Percentiles rank a stretch among this genome's conserved stretches.
Conservation (phyloP, 2,329 filamentous ascomycete species). For the Domatiomyces catenatus region DNA sequence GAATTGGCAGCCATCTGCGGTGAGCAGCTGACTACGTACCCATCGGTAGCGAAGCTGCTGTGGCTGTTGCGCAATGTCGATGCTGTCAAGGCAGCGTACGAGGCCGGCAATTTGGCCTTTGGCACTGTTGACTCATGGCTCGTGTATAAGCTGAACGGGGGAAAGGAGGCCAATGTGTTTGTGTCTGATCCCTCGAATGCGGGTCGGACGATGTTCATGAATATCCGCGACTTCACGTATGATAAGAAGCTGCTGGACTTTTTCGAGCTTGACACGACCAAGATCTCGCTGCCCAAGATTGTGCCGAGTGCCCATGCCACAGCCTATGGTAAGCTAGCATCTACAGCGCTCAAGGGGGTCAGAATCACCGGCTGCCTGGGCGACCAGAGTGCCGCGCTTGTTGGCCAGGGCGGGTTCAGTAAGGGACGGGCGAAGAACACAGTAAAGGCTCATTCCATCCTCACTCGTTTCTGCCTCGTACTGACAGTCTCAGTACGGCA, state of each 20-base stretch:
- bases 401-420: conserved; percentile 62
- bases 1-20: conserved; percentile 50
- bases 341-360: conserved; percentile 46
- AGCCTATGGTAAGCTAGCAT: conserved; percentile 47
- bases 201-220: conserved; percentile 74
- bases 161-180: conserved; percentile 40
- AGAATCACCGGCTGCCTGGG: conserved; percentile 61
- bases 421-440: conserved; percentile 68
- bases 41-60: conserved; percentile 58
- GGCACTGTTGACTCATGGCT: conserved; percentile 71
- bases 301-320: conserved; percentile 55
- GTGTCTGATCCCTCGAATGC: conserved; percentile 69
- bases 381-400: conserved; percentile 62
- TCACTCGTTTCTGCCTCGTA: not conserved
- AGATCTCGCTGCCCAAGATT: conserved; percentile 56
- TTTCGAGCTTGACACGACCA: conserved; percentile 49
- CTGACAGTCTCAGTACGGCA: conserved; percentile 40
- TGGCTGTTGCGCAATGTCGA: conserved; percentile 57
- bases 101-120: conserved; percentile 53
- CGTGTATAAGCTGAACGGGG: conserved; percentile 56
- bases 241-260: conserved; percentile 56
- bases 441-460: not conserved
- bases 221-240: conserved; percentile 56
- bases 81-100: conserved; percentile 51
- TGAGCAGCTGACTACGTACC: conserved; percentile 63